Evolutionary conservation across 768 basidiomycete genomes (phyloP), one percentile per base, ranked within the genome.

Genomic region (Hortiboletus campestris): DNA sequence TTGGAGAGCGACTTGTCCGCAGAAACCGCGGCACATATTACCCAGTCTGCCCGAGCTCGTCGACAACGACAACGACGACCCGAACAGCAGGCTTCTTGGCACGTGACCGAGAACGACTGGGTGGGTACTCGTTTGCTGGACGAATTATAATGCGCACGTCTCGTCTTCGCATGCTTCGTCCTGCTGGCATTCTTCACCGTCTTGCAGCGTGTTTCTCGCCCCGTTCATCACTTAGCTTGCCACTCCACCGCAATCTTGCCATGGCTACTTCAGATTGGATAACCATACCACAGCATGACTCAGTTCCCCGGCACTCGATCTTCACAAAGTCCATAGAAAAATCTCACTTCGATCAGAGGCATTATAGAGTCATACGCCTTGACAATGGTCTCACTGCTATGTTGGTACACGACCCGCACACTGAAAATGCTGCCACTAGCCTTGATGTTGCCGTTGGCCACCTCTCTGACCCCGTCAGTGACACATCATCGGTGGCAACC

Each of bases 371-470:
- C 45, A 88, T 99, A 58, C 79, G 79, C 46, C 81, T 99, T n/a
- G 79, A 85, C 8, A 99, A 98, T 66, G 94, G 90, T 4, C 74
- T 99, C n/a, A 86, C 91, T 57, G 94, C 86, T 1, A 82, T 88
- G 60, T 72, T 99, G 25, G 79, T 98, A 14, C 86, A 86, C 52
- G 96, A 99, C 68, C 73, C 82, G 0, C 85, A 84, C 59, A 85
- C 95, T 6, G 97, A 99, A 75, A 97, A 95, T 74, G 90, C 93
- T 12, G 92, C 94, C 0, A 97, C 96, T 2, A 91, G 92, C 67
- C 79, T 99, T 65, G 91, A 96, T 72, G 94, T 98, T 49, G 87
- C 88, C 35, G 94, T 98, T 2, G 97, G 97, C 5, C 95, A 98
- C 72, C 72, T 99, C 50, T 84, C 82, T 42, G 97, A 99, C 72